Evolutionary conservation across 2,329 filamentous ascomycete species (phyloP).

Genomic region (Pseudogymnoascus sp.): DNA sequence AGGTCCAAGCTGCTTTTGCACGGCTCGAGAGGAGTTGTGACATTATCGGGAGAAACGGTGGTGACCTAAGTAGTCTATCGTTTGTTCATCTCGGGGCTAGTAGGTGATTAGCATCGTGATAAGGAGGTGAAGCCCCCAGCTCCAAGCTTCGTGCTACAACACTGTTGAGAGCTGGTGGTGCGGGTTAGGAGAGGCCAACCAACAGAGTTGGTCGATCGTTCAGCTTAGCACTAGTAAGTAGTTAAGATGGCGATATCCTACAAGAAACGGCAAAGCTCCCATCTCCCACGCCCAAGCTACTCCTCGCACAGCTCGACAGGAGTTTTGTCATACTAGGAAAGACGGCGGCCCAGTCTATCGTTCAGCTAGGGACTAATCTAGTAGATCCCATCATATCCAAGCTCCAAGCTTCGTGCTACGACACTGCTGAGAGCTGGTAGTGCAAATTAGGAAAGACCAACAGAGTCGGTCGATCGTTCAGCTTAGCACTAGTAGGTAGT

Average conservation of each 20-base stretch:
- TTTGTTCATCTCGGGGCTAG: too few relatives aligned
- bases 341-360: too few relatives aligned
- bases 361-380: too few relatives aligned
- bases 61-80: too few relatives aligned
- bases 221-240: neutral
- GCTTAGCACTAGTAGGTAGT: neutral
- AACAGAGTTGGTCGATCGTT: neutral
- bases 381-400: too few relatives aligned
- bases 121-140: neutral
- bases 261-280: neutral
- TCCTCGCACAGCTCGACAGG: too few relatives aligned
- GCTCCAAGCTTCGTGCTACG: neutral
- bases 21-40: too few relatives aligned
- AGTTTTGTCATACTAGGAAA: too few relatives aligned
- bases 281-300: neutral
- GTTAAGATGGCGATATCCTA: neutral
- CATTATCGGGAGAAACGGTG: too few relatives aligned
- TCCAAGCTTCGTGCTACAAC: neutral
- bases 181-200: neutral
- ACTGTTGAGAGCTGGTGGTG: neutral
- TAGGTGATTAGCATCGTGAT: too few relatives aligned
- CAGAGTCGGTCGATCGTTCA: neutral
- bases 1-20: too few relatives aligned
- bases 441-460: neutral
- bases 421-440: neutral